Evolutionary conservation across 148 eudicot species (phyloP).

Genomic region (Rhododendron griersonianum): DNA sequence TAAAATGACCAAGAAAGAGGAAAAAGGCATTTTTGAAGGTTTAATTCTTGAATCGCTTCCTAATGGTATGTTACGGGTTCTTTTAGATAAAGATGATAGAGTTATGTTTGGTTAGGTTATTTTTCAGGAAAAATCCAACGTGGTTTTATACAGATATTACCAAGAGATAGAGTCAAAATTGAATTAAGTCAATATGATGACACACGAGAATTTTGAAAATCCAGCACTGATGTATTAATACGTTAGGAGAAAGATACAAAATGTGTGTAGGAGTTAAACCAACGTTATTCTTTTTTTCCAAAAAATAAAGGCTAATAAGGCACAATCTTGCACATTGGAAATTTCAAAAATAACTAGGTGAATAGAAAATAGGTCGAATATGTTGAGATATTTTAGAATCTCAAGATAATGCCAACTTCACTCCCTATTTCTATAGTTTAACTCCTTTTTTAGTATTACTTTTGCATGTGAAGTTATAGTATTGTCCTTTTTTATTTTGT

Average conservation of each 20-base stretch:
- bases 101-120: no score
- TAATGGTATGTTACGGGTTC: no score
- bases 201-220: not conserved
- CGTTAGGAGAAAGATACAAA: not conserved
- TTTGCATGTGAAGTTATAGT: not conserved
- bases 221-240: not conserved
- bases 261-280: not conserved
- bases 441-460: not conserved
- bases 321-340: not conserved
- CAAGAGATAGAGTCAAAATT: no score
- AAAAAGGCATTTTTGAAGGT: no score
- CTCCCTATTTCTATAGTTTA: not conserved
- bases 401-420: not conserved
- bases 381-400: not conserved
- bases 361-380: not conserved
- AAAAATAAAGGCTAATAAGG: not conserved
- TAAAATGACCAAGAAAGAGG: no score
- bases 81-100: no score
- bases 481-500: not conserved
- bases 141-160: no score
- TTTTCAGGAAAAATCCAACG: no score
- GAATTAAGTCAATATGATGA: no score
- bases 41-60: no score
- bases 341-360: not conserved
- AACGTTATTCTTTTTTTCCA: not conserved